These are phyloP conservation scores for Chytridiales sp. DNA, from an alignment of 371 early-diverging fungal genomes.

Conservation along the genomic window DNA sequence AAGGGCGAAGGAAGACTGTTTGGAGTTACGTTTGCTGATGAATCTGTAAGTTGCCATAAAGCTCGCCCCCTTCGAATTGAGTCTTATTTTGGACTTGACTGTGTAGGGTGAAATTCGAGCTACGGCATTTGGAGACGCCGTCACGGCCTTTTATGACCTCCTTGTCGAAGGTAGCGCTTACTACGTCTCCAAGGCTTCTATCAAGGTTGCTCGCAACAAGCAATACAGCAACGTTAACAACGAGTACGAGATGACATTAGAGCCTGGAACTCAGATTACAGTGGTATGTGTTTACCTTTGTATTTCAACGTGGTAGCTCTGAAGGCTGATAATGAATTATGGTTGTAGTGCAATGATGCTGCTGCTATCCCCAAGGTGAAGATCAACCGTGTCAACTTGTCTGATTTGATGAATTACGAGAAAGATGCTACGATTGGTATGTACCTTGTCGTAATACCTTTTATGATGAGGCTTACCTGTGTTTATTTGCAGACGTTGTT, in stretches of 20 bases:
- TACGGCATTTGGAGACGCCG: conserved; percentile 84
- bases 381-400: conserved; percentile 68
- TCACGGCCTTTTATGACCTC: conserved; percentile 67
- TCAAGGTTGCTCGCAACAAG: conserved; percentile 85
- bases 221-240: conserved; percentile 76
- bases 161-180: conserved; percentile 82
- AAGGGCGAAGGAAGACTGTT: conserved; percentile 87
- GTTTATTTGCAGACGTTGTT: conserved; percentile 63
- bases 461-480: not conserved
- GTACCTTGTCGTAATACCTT: not conserved
- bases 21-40: conserved; percentile 83
- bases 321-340: not conserved
- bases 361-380: conserved; percentile 64
- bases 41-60: conserved; percentile 55
- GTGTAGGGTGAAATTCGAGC: conserved; percentile 84
- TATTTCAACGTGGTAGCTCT: not conserved
- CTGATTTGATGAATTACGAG: conserved; percentile 60
- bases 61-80: not conserved
- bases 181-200: conserved; percentile 76
- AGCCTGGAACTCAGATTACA: conserved; percentile 62
- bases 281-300: conserved; percentile 44
- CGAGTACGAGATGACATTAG: conserved; percentile 91
- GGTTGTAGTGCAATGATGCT: conserved; percentile 59
- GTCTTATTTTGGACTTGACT: conserved; percentile 5
- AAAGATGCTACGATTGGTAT: conserved; percentile 68